These are phyloP conservation scores for Pseudogymnoascus sp. DNA, from an alignment of 2,329 filamentous ascomycete species.

Conservation along the genomic window DNA sequence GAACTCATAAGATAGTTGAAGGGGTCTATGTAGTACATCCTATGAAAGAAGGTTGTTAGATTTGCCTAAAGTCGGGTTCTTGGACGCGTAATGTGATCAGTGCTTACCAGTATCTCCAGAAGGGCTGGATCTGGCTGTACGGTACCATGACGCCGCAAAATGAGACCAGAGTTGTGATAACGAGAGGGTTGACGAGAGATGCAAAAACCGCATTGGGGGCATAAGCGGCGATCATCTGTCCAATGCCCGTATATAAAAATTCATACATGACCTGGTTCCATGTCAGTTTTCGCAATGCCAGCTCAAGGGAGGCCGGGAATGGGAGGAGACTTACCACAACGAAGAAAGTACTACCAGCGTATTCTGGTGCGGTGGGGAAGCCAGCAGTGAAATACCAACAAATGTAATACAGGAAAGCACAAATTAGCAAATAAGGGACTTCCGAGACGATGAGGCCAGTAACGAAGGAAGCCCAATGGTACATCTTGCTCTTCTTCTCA, in stretches of 20 bases:
- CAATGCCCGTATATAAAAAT: slow-evolving; percentile 53
- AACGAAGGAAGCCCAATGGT: slow-evolving; percentile 54
- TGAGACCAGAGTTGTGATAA: slow-evolving; percentile 56
- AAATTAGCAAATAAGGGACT: slow-evolving; percentile 38
- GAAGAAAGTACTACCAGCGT: slow-evolving; percentile 45
- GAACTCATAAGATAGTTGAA: slow-evolving; percentile 55
- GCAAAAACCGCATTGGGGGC: slow-evolving; percentile 55
- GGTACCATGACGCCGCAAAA: slow-evolving; percentile 74
- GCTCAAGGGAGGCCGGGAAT: not conserved
- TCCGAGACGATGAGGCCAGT: slow-evolving; percentile 44
- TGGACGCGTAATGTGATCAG: not conserved
- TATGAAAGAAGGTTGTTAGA: not conserved
- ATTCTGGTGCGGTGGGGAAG: slow-evolving; percentile 8
- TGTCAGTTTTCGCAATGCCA: not conserved
- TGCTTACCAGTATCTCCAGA: slow-evolving; percentile 49
- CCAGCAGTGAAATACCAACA: slow-evolving; percentile 56
- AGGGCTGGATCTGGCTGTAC: slow-evolving; percentile 51
- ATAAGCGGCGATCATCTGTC: slow-evolving; percentile 55
- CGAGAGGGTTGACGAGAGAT: slow-evolving; percentile 47
- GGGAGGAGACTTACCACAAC: slow-evolving; percentile 34
- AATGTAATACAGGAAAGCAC: slow-evolving; percentile 38
- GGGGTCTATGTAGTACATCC: slow-evolving; percentile 50
- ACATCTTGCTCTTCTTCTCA: slow-evolving; percentile 57
- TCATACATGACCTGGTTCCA: slow-evolving; percentile 42
- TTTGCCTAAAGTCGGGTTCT: not conserved